Conservation (phyloP, 768 basidiomycete genomes). For the Tubosaeta sp. region DNA sequence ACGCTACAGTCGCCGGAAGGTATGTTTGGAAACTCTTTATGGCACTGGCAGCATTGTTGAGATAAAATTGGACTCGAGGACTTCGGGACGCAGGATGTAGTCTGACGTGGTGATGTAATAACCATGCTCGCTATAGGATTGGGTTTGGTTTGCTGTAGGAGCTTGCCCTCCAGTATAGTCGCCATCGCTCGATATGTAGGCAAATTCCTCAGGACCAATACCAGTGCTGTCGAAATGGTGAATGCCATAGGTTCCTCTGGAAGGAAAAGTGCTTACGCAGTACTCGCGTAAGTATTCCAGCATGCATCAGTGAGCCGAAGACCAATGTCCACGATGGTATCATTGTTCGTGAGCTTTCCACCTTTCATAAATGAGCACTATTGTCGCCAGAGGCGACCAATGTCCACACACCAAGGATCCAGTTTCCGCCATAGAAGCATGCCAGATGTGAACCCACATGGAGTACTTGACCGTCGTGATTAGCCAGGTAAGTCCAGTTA, state of each 20-base stretch:
- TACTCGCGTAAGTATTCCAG: constrained; percentile 77
- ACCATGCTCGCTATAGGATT: constrained; percentile 58
- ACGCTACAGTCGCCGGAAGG: constrained; percentile 45
- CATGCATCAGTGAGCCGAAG: constrained; percentile 65
- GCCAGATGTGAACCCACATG: constrained; percentile 71
- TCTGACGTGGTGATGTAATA: constrained; percentile 53
- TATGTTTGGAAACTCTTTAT: constrained; percentile 55
- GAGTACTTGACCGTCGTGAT: constrained; percentile 50
- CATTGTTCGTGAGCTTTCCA: constrained; percentile 64
- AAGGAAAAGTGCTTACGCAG: constrained; percentile 40
- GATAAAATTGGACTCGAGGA: constrained; percentile 79
- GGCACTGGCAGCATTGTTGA: constrained; percentile 58
- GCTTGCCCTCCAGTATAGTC: constrained; percentile 50
- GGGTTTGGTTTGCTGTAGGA: constrained; percentile 35
- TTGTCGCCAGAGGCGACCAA: background rate
- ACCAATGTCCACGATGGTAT: constrained; percentile 61
- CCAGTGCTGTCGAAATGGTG: constrained; percentile 47
- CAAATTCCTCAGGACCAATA: constrained; percentile 72
- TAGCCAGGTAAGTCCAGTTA: constrained; percentile 58
- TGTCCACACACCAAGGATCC: constrained; percentile 52
- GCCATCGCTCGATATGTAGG: constrained; percentile 58
- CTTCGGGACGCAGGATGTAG: constrained; percentile 71
- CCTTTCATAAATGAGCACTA: constrained; percentile 34
- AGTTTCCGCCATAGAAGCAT: constrained; percentile 75
- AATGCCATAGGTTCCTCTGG: background rate